Evolutionary conservation across 176 grass and related monocot species (phyloP), one percentile per base, ranked within the genome.

Genomic region (Rhynchospora tenuis): DNA sequence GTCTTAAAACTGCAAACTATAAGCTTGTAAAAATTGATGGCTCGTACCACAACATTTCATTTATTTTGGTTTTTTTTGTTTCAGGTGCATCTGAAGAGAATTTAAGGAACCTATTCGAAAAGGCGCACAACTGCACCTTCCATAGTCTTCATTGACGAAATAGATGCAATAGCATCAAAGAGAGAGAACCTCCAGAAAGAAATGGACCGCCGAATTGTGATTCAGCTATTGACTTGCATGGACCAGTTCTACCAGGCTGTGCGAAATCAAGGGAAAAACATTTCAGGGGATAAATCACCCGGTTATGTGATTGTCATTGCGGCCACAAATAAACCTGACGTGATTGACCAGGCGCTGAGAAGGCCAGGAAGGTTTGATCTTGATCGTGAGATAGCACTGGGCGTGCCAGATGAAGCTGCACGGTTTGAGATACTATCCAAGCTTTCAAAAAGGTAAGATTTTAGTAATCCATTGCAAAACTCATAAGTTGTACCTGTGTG

Each of bases 101-200:
- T 26, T 89, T 98, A 61, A 86, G 84, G 81, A 83, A 51, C 79
- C 79, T 98, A 69, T 98, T 98, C 86, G 84, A 87, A 85, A 94
- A 93, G 66, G 95, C 95, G 0, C 89, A 91, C 59, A 13, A 98
- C 95, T 62, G 92, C 95, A 79, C 95, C 95, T 2, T 98, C 95
- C 55, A 95, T 98, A 87, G 87, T 98, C 65, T 94, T 95, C 66
- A 98, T 98, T 28, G 95, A 98, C 24, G 92, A 98, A 86, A 98
- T 98, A 75, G 91, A 98, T 44, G 89, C 92, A 17, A 98, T 95
- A 84, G 95, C 95, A 59, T 93, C 90, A 29, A 98, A 98, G 87
- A 94, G 95, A 84, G 95, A 98, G 29, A 94, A 86, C 72, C 57
- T 94, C 20, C 95, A 98, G 50, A 85, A 87, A 27, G 92, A 91